Evolutionary conservation across 306 rosid species (phyloP).

Genomic region (Trifolium pratense): DNA sequence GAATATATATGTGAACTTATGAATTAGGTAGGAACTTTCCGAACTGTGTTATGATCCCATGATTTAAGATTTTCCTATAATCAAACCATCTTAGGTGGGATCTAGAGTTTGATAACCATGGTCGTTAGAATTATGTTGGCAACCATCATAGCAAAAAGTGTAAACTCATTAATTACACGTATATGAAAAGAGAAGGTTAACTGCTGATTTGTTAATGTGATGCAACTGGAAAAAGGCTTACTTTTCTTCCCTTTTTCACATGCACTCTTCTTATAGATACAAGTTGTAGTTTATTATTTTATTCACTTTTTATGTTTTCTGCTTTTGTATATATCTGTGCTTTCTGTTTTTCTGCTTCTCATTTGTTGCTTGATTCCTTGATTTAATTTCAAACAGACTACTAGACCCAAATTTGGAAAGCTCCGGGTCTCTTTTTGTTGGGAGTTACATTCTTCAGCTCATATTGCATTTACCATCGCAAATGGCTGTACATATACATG

Average conservation of each 20-base stretch:
- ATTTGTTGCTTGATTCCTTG: slow-evolving; percentile 43
- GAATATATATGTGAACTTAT: too few relatives aligned
- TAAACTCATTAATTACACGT: slow-evolving; percentile 2
- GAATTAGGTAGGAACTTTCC: too few relatives aligned
- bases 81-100: too few relatives aligned
- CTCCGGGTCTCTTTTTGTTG: slow-evolving; percentile 94
- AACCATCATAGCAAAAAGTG: not conserved
- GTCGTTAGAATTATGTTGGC: too few relatives aligned
- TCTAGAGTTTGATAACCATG: too few relatives aligned
- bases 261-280: slow-evolving; percentile 14
- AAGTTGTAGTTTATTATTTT: slow-evolving; percentile 15
- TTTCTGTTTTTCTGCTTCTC: slow-evolving; percentile 15
- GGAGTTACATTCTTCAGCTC: slow-evolving; percentile 89
- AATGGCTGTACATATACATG: slow-evolving; percentile 79
- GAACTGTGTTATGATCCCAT: too few relatives aligned
- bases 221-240: slow-evolving; percentile 22
- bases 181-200: not conserved
- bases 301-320: slow-evolving; percentile 7
- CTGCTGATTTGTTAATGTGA: slow-evolving; percentile 23
- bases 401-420: slow-evolving; percentile 85
- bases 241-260: slow-evolving; percentile 19
- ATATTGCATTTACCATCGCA: slow-evolving; percentile 86
- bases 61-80: too few relatives aligned
- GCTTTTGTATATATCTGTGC: not conserved
- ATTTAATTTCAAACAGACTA: slow-evolving; percentile 64